phyloP scores from a whole-genome alignment of 768 basidiomycete species.

The Trichaptum fuscoviolaceum region DNA sequence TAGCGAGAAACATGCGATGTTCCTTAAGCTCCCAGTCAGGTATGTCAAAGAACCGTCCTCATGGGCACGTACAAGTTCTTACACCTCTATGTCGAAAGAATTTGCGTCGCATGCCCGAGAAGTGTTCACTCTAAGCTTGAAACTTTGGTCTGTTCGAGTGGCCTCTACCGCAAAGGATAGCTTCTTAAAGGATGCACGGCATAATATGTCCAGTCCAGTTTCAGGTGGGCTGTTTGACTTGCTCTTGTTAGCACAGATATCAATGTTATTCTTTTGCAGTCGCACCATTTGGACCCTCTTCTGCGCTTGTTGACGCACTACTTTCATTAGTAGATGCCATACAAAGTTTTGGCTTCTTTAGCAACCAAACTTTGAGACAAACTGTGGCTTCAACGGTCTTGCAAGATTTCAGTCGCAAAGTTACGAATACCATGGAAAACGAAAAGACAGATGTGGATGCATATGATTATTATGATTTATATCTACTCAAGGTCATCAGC shows the following conservation, averaged over 20 bases:
- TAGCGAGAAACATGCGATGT: not conserved
- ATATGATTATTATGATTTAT: not conserved
- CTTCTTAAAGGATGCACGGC: not conserved
- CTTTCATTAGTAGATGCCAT: slow-evolving; percentile 47
- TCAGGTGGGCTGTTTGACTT: not conserved
- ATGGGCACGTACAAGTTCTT: no score
- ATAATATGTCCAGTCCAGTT: not conserved
- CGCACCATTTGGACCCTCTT: slow-evolving; percentile 40
- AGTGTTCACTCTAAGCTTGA: slow-evolving; percentile 36
- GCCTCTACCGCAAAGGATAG: not conserved
- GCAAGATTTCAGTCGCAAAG: not conserved
- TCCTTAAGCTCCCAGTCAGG: not conserved
- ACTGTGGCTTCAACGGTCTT: slow-evolving; percentile 2
- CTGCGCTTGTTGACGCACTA: slow-evolving; percentile 49
- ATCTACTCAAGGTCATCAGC: not conserved
- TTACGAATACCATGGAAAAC: slow-evolving; percentile 2
- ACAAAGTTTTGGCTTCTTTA: slow-evolving; percentile 49
- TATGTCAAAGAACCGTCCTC: not conserved
- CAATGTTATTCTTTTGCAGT: not conserved
- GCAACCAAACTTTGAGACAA: slow-evolving; percentile 20
- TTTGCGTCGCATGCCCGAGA: not conserved
- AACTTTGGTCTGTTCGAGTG: slow-evolving; percentile 37
- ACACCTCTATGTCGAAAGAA: not conserved
- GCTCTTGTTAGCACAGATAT: not conserved
- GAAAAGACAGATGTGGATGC: slow-evolving; percentile 2